These are phyloP conservation scores for Wallacemonas sp. DNA, from an alignment of 208 protist genomes.

Conservation along the genomic window DNA sequence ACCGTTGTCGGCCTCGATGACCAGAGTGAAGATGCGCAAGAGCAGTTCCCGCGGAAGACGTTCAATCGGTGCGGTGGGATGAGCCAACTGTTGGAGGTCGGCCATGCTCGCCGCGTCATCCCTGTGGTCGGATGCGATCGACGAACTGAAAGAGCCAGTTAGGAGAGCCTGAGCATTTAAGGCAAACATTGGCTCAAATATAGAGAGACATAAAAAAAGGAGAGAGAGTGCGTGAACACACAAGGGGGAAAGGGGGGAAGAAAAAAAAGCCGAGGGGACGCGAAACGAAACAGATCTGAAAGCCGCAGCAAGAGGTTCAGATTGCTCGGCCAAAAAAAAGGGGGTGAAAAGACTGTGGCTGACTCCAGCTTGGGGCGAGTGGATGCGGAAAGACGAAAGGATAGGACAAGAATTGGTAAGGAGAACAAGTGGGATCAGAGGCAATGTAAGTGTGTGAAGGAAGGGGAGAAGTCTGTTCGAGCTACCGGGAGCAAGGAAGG, in stretches of 20 bases:
- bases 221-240: neutral
- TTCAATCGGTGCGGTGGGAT: conserved; percentile 22
- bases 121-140: conserved; percentile 19
- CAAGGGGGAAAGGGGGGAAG: conserved; percentile 8
- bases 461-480: no score
- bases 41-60: conserved; percentile 64
- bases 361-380: no score
- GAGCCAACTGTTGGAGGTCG: neutral
- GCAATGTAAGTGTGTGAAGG: no score
- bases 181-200: conserved; percentile 24
- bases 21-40: conserved; percentile 60
- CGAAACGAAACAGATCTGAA: no score
- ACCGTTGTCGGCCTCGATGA: conserved; percentile 52
- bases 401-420: neutral
- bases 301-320: no score
- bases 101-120: neutral
- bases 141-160: conserved; percentile 29
- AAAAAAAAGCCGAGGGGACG: no score
- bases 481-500: no score
- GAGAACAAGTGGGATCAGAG: no score
- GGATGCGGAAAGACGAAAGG: no score
- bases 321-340: neutral
- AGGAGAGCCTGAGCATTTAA: conserved; percentile 27
- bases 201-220: neutral
- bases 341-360: neutral